Base-by-base conservation (phyloP, 805 yeast genomes). In the Spathaspora arborariae region DNA sequence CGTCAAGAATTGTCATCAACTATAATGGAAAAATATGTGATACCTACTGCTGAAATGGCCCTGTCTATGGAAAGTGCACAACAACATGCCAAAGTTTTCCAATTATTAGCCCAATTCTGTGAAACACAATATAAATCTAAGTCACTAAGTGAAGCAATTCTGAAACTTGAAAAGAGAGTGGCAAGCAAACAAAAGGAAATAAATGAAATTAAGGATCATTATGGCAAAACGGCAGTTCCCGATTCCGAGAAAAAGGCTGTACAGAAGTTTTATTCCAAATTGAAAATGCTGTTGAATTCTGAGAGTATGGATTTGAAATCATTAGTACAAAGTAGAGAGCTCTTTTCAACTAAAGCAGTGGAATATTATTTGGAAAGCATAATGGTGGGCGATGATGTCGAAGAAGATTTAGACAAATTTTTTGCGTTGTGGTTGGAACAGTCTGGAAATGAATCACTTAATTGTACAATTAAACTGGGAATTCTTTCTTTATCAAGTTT, bases 371-470 rank as follows among this genome's bases (percentile, higher is more conserved):
- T 89, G 44, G 72, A 68, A 37, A 70, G 85, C 13, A 63, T 86
- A n/a, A 59, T 72, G 1, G 62, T 68, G 16, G 61, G 72, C 38
- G 78, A 74, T 41, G 56, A 57, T 30, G 57, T 52, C 2, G 81
- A 78, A 42, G 79, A 78, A 48, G 81, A 78, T 41, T 67, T 85
- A 22, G 95, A 88, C 57, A 78, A 87, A 46, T 84, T 91, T 51
- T 84, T 91, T 62, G 85, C 91, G 0, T 62, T 92, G 9, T 92
- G 97, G 96, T 70, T 92, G 35, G 86, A 84, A 50, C 75, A 80
- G 53, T 72, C 81, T 2, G 59, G 61, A 5, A 70, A 72, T 27
- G 74, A 63, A 1, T 61, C 57, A 0, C 65, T 85, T 4, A 83
- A 80, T 51, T 50, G 46, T 3, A 54, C 64, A 7, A 67, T 86